Conservation (phyloP, 2,329 filamentous ascomycete species). For the Xylaria sp. region DNA sequence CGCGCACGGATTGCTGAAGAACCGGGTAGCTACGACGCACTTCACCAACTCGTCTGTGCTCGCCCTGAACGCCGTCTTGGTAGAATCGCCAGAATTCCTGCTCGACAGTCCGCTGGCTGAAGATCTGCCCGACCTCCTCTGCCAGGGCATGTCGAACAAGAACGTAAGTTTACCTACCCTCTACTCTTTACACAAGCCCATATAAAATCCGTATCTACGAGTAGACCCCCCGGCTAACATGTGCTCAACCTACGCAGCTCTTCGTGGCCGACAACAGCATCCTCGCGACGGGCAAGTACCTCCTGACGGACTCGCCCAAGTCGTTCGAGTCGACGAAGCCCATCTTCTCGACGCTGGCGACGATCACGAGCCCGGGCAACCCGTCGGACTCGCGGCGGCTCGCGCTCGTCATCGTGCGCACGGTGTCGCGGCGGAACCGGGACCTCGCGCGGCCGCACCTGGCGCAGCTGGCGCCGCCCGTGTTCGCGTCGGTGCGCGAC, state of each 20-base stretch:
- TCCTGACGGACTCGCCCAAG: conserved; percentile 70
- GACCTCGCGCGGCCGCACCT: conserved; percentile 84
- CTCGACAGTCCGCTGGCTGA: conserved; percentile 67
- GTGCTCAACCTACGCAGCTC: conserved; percentile 50
- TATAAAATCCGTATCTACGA: conserved; percentile 2
- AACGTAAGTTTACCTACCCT: conserved; percentile 59
- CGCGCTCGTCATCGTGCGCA: conserved; percentile 84
- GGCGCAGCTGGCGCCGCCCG: conserved; percentile 73
- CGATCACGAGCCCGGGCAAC: conserved; percentile 74
- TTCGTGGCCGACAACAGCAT: conserved; percentile 88
- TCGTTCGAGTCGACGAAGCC: conserved; percentile 76
- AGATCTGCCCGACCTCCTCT: conserved; percentile 76
- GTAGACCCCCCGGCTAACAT: conserved; percentile 10
- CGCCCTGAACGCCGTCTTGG: conserved; percentile 83
- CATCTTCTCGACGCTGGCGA: conserved; percentile 77
- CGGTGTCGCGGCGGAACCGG: conserved; percentile 76
- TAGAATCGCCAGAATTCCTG: conserved; percentile 75
- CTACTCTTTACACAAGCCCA: conserved; percentile 25
- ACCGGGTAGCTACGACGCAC: conserved; percentile 76
- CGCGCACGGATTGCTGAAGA: conserved; percentile 62
- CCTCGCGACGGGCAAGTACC: conserved; percentile 86
- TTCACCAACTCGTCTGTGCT: conserved; percentile 80
- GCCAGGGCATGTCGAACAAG: conserved; percentile 76
- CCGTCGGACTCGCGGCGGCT: conserved; percentile 83
- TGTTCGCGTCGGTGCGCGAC: conserved; percentile 91